Evolutionary conservation across 331 rosid species (phyloP).

Genomic region (Acacia concinna): DNA sequence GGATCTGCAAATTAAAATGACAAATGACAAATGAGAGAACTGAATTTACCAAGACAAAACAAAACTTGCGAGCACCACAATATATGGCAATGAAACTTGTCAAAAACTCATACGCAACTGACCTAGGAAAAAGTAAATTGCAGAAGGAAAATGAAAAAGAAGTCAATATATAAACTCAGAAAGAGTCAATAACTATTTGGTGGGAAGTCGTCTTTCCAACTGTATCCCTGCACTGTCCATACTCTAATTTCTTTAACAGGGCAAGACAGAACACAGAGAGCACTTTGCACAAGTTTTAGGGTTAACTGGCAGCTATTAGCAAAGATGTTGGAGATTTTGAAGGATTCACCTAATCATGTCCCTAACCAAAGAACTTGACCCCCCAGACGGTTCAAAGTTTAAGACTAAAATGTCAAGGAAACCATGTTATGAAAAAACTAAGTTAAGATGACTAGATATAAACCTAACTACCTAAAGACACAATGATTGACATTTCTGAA

Average conservation of each 20-base stretch:
- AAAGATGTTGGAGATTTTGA: neutral
- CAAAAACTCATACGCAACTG: neutral
- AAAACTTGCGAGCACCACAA: neutral
- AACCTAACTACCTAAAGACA: neutral
- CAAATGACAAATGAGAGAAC: neutral
- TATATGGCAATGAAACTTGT: neutral
- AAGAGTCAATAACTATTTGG: neutral
- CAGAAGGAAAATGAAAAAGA: neutral
- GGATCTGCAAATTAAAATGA: conserved; percentile 9
- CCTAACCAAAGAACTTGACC: conserved; percentile 4
- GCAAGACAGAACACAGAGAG: neutral
- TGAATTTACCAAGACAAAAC: neutral
- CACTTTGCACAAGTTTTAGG: neutral
- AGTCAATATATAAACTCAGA: neutral
- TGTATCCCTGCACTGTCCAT: neutral
- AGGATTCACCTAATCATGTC: neutral
- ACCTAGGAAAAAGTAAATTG: neutral
- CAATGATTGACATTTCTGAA: neutral
- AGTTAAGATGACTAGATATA: neutral
- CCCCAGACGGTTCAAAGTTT: neutral
- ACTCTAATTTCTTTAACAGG: neutral
- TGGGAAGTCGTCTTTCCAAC: neutral
- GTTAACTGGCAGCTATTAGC: neutral
- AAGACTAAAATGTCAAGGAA: neutral
- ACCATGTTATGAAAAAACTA: neutral